Evolutionary conservation across 2,329 filamentous ascomycete species (phyloP), one percentile per base, ranked within the genome.

Genomic region (Amauroascus niger): DNA sequence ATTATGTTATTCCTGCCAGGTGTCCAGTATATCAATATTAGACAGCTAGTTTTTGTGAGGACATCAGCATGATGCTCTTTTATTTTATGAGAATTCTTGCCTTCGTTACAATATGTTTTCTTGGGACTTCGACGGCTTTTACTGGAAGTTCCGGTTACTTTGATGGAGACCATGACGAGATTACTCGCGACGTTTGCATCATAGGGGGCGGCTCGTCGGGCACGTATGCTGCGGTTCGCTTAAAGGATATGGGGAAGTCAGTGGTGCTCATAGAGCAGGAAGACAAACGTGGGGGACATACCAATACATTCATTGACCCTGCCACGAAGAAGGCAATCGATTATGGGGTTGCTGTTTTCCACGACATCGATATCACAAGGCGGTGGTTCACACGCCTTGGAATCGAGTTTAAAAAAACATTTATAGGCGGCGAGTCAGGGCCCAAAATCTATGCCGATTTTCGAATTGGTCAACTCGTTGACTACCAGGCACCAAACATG

Each of bases 201-300:
- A 59, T 69, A 28, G 66, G 65, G 32, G 65, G 65, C 24, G 65
- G 64, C 16, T 55, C 61, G 1, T 57, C 62, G 0, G 66, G 64
- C 7, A 65, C 63, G 0, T 68, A 65, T 49, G 60, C 64, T 6
- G 66, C 67, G 6, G 53, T 67, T 13, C 56, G 57, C 2, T 57
- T 69, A 9, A 59, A 55, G 28, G 60, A 65, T 40, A 48, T 58
- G 47, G 60, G 61, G 9, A 60, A 61, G 16, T 62, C 56, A 2
- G 60, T 67, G 9, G 58, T 61, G 1, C 45, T 67, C 2, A 50
- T 69, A 26, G 65, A 69, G 41, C 57, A 62, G 44, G 54, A 60
- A 6, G 52, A 58, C n/a, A 41, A 45, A 6, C 53, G 69, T 2
- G 65, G 67, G 1, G 63, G 66, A 1, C 61, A 65, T 32, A 62